phyloP scores from a whole-genome alignment of 306 rosid species.

The Malus orientalis region DNA sequence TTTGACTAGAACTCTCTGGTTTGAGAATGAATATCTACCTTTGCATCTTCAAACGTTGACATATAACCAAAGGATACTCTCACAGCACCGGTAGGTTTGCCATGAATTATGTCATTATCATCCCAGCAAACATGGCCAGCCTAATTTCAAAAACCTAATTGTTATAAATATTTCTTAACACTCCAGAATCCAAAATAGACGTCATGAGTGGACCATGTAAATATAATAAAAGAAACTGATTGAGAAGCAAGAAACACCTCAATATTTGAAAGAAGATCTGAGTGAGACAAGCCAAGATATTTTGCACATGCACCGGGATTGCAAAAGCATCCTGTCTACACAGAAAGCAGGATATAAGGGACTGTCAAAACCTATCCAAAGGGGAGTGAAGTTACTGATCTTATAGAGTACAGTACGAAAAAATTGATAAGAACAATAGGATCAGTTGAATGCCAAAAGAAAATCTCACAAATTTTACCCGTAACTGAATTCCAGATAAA shows the following conservation, averaged over 20 bases:
- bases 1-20: background rate
- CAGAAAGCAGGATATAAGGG: conserved; percentile 18
- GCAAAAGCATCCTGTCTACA: conserved; percentile 98
- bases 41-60: conserved; percentile 87
- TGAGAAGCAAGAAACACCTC: conserved; percentile 46
- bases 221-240: background rate
- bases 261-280: conserved; percentile 69
- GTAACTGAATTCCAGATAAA: conserved; percentile 75
- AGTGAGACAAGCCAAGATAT: conserved; percentile 79
- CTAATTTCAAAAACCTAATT: conserved; percentile 29
- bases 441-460: background rate
- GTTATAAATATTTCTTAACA: conserved; percentile 4
- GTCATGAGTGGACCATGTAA: background rate
- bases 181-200: background rate
- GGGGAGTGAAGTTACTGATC: background rate
- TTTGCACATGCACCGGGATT: conserved; percentile 99
- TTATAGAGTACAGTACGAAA: background rate
- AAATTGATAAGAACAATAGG: background rate
- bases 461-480: conserved; percentile 45
- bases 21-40: conserved; percentile 40
- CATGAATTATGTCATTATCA: conserved; percentile 73
- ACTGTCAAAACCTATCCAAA: conserved; percentile 8
- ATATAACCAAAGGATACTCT: conserved; percentile 94
- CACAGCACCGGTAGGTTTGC: conserved; percentile 95
- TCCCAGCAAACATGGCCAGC: conserved; percentile 99